These are phyloP conservation scores for Prunus armeniaca DNA, from an alignment of 306 rosid species.

Conservation along the genomic window DNA sequence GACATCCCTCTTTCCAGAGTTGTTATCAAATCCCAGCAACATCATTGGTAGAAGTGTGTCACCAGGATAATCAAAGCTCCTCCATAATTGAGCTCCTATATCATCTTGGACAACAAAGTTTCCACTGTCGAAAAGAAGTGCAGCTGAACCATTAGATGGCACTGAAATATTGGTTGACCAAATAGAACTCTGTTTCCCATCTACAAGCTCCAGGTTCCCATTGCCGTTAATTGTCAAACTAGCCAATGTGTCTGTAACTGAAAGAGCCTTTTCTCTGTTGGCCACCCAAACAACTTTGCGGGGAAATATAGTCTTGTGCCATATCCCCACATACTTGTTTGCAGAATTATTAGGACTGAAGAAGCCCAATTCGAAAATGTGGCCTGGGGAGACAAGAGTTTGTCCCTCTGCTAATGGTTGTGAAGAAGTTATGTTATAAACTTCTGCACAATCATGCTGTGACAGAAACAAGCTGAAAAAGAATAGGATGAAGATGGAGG, in stretches of 20 bases:
- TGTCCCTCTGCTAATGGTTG: background rate
- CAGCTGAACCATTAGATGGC: constrained; percentile 15
- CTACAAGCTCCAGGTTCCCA: constrained; percentile 31
- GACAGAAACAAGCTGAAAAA: background rate
- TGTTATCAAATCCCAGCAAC: constrained; percentile 27
- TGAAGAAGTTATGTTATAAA: constrained; percentile 10
- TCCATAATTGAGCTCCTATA: constrained; percentile 21
- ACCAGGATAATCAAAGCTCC: constrained; percentile 41
- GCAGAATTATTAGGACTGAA: constrained; percentile 38
- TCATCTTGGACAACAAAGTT: constrained; percentile 8
- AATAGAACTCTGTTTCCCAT: constrained; percentile 10
- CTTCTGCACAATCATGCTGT: constrained; percentile 1
- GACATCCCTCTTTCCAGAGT: constrained; percentile 24
- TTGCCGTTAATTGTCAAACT: constrained; percentile 7
- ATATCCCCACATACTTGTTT: constrained; percentile 37
- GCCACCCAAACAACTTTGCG: constrained; percentile 13
- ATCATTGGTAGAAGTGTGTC: constrained; percentile 33
- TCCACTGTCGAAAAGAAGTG: constrained; percentile 32
- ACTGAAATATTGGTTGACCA: constrained; percentile 29
- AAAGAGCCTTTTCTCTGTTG: background rate
- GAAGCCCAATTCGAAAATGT: constrained; percentile 39
- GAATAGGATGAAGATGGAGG: background rate
- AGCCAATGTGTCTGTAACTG: background rate
- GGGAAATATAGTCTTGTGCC: constrained; percentile 27
- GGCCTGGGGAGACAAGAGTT: constrained; percentile 16